Evolutionary conservation across 2,329 filamentous ascomycete genomes (phyloP).

Genomic region (Ceratocystis albifundus): DNA sequence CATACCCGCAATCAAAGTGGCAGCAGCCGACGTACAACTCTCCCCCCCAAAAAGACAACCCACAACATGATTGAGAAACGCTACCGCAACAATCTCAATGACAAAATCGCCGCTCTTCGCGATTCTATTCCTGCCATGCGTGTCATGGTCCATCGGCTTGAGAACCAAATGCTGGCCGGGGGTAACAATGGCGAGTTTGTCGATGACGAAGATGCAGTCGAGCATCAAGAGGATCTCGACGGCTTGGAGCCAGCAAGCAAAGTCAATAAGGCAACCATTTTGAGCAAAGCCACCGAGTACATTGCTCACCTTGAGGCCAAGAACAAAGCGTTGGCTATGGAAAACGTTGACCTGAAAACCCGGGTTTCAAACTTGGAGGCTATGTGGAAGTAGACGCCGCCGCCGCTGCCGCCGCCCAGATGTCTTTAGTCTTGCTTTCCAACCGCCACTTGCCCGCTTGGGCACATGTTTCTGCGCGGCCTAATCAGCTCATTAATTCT

Average conservation of each 20-base stretch:
- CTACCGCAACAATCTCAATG: conserved; percentile 72
- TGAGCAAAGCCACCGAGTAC: conserved; percentile 33
- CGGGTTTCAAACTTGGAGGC: conserved; percentile 28
- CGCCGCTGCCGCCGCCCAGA: too few species aligned
- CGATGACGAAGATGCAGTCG: conserved; percentile 23
- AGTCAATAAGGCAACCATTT: conserved; percentile 36
- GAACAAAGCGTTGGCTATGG: conserved; percentile 29
- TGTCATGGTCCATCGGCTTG: conserved; percentile 26
- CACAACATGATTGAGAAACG: conserved; percentile 81
- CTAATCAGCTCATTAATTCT: too few species aligned
- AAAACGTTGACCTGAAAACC: conserved; percentile 30
- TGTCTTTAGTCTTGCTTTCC: background rate
- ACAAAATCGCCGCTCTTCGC: conserved; percentile 65
- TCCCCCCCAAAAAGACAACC: conserved; percentile 56
- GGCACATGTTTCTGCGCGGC: background rate
- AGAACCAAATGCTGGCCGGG: conserved; percentile 22
- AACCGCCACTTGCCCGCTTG: background rate
- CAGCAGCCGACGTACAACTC: conserved; percentile 19
- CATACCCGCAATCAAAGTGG: background rate
- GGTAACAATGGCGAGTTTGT: conserved; percentile 18
- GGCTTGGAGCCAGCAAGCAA: conserved; percentile 32
- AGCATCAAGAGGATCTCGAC: conserved; percentile 26
- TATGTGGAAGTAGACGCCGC: conserved; percentile 8
- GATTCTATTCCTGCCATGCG: conserved; percentile 51
- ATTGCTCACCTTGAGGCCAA: conserved; percentile 32